phyloP scores from a whole-genome alignment of 768 basidiomycete genomes.

The Cystobasidium ongulense region DNA sequence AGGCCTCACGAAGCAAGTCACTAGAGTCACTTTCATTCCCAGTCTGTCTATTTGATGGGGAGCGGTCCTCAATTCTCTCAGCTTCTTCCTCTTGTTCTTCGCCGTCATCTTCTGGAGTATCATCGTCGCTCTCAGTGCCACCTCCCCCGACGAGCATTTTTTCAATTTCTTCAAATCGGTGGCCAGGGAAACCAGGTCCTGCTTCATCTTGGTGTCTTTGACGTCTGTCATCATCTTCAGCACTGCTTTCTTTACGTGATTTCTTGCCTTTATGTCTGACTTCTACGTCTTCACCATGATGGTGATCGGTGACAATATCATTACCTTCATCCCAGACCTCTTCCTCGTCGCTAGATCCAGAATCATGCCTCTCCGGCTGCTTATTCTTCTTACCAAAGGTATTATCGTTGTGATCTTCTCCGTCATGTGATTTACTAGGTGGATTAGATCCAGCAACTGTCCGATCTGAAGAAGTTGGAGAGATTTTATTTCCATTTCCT shows the following conservation, averaged over 20 bases:
- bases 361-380: conserved; percentile 34
- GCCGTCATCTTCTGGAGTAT: not conserved
- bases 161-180: conserved; percentile 10
- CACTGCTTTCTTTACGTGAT: not conserved
- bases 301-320: conserved; percentile 15
- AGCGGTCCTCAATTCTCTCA: not conserved
- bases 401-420: not conserved
- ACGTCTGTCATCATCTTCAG: not conserved
- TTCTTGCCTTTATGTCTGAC: not conserved
- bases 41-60: too few relatives aligned
- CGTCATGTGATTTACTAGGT: conserved; percentile 24
- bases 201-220: not conserved
- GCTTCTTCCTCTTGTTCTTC: not conserved
- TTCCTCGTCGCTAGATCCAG: conserved; percentile 34
- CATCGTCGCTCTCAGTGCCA: not conserved
- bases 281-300: conserved; percentile 10
- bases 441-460: conserved; percentile 21
- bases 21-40: not conserved
- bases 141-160: conserved; percentile 19
- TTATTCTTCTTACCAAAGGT: conserved; percentile 35
- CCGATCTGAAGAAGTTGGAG: not conserved
- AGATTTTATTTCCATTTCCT: not conserved
- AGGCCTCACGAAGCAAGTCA: not conserved
- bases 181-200: conserved; percentile 25
- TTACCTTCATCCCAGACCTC: conserved; percentile 35